phyloP scores from a whole-genome alignment of 1,284 basidiomycete genomes.

The Boletus holoroseus region DNA sequence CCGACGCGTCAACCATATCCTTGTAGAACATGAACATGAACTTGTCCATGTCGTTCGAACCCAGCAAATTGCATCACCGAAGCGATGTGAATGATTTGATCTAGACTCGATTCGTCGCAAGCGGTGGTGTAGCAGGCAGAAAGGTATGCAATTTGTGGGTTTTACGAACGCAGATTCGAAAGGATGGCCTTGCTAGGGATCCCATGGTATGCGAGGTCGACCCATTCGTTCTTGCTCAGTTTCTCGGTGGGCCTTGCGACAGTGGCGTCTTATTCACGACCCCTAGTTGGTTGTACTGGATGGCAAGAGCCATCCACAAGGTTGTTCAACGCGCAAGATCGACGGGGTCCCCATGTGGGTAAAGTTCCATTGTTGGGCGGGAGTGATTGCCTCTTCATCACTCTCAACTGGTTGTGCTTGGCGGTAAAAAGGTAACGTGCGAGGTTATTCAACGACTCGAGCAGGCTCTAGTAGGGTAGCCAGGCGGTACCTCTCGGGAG shows the following conservation, averaged over 20 bases:
- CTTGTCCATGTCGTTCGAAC: too few relatives aligned
- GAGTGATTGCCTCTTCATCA: background rate
- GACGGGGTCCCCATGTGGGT: background rate
- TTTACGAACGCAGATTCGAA: background rate
- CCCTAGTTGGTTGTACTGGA: background rate
- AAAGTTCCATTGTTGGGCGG: background rate
- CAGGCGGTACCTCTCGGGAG: background rate
- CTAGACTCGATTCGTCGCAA: background rate
- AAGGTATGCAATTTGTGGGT: background rate
- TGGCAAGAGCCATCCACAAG: background rate
- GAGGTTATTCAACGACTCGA: background rate
- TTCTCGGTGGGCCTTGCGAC: background rate
- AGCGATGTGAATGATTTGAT: slow-evolving; percentile 6
- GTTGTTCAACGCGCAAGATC: background rate
- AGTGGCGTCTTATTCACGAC: background rate
- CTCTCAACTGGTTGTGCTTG: background rate
- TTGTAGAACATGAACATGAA: slow-evolving; percentile 1
- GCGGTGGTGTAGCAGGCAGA: slow-evolving; percentile 1
- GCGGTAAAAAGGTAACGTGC: background rate
- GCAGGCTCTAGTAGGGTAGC: background rate
- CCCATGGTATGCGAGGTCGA: slow-evolving; percentile 1
- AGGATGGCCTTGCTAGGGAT: background rate
- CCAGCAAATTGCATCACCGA: slow-evolving; percentile 11
- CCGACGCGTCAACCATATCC: background rate
- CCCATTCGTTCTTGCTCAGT: background rate